A percentile compares a stretch with the other conserved stretches of the same genome.
Evolutionary conservation across 768 basidiomycete genomes (phyloP).

Genomic region (Kwoniella europaea): DNA sequence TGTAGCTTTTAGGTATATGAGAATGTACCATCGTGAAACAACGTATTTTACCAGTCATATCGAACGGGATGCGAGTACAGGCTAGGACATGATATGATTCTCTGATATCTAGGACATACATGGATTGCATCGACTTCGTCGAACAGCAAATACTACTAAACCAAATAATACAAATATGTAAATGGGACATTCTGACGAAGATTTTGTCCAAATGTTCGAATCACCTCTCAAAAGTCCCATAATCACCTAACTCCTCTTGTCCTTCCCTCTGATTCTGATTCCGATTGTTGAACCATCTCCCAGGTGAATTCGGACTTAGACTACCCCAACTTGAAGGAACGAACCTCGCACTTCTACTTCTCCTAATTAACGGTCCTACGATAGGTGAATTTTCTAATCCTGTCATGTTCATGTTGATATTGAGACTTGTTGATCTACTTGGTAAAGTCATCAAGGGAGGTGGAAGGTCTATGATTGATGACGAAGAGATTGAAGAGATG

Average conservation of each 20-base stretch:
- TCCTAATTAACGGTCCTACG: slow-evolving; percentile 30
- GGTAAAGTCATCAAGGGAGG: slow-evolving; percentile 17
- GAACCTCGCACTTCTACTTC: slow-evolving; percentile 37
- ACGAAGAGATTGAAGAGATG: slow-evolving; percentile 36
- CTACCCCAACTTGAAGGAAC: slow-evolving; percentile 27
- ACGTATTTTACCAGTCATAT: too few species aligned
- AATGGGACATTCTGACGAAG: too few species aligned
- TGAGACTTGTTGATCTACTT: slow-evolving; percentile 26
- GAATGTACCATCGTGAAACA: too few species aligned
- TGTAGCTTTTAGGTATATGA: neutral
- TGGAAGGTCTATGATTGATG: slow-evolving; percentile 50
- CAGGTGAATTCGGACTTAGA: neutral
- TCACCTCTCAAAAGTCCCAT: slow-evolving; percentile 31
- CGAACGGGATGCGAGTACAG: too few species aligned
- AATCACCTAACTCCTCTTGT: slow-evolving; percentile 9
- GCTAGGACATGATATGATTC: too few species aligned
- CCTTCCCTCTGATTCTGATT: slow-evolving; percentile 9
- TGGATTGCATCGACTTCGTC: too few species aligned
- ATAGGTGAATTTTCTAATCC: slow-evolving; percentile 17
- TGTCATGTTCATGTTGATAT: slow-evolving; percentile 15
- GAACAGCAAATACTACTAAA: too few species aligned
- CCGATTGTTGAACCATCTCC: neutral
- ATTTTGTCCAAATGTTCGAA: neutral
- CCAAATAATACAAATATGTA: too few species aligned
- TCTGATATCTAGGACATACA: too few species aligned